Evolutionary conservation across 768 basidiomycete species (phyloP), one percentile per base, ranked within the genome.

Genomic region (Termitomyces sp.): DNA sequence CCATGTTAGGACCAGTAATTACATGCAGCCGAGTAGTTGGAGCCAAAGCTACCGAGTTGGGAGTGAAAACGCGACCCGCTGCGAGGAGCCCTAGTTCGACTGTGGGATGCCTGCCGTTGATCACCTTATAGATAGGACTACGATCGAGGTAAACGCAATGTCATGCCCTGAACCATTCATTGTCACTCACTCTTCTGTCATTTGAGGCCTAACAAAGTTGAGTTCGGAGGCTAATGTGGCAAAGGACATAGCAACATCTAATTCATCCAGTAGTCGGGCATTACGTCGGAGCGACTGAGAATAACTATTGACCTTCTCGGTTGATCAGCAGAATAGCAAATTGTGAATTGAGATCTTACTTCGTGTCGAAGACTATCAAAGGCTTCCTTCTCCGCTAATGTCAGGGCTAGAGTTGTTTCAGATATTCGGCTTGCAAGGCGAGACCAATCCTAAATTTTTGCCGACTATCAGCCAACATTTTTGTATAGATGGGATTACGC

Each of bases 1-100:
- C 93, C 92, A 94, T 95, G 66, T 97, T 98, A 0, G 96, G 95
- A 0, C 95, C 95, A 6, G 95, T 98, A 61, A 98, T 90, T 57
- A 83, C 69, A 63, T 96, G 95, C 11, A 97, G 66, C 31, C 82
- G 84, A 16, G 87, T 85, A 13, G 73, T 66, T 0, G 84, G 75
- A 3, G 75, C 75, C 66, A 98, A 78, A 16, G 75, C 63, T 22
- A 94, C 78, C 2, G 88, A 87, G 70, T 98, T 98, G 0, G 95
- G 87, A 1, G 86, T 91, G 70, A 96, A 98, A 13, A 81, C 76
- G 31, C 95, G 85, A 24, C 88, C 88, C 1, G 83, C 76, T 0
- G 78, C 78, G 45, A 94, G 75, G 4, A 98, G 79, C 15, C 93
- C 93, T 6, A 93, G 79, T 74, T 98, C 96, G 12, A 98, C 95